A percentile compares a stretch with the other conserved stretches of the same genome.
These are phyloP conservation scores for Penicillium polonicum DNA, from an alignment of 2,329 filamentous ascomycete species.

Conservation along the genomic window DNA sequence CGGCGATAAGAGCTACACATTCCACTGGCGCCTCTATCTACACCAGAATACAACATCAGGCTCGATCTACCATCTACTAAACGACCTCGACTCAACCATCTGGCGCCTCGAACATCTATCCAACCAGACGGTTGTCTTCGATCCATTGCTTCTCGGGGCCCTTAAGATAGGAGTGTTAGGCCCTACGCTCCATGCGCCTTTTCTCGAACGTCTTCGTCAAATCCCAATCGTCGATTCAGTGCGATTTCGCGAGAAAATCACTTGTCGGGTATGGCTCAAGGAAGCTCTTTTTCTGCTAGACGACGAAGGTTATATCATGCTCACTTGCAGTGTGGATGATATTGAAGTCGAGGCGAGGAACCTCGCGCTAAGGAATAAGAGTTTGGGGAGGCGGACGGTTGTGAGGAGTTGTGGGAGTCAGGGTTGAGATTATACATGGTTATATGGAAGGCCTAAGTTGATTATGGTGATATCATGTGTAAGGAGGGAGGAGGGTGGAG, in stretches of 20 bases:
- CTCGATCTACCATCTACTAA: not conserved
- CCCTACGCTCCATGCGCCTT: not conserved
- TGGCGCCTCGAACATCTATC: not conserved
- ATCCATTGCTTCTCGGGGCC: not conserved
- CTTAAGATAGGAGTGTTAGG: not conserved
- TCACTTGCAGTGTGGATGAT: not conserved
- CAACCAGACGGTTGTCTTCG: not conserved
- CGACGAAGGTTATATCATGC: conserved; percentile 1
- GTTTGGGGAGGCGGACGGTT: not conserved
- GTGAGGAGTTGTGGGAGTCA: not conserved
- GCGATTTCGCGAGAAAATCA: not conserved
- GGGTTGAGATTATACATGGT: not conserved
- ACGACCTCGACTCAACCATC: not conserved
- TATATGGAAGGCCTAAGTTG: not conserved
- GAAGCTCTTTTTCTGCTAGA: not conserved
- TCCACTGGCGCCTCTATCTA: not conserved
- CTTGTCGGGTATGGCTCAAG: conserved; percentile 2
- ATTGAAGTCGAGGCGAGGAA: not conserved
- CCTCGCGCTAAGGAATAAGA: not conserved
- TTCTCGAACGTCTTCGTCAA: not conserved
- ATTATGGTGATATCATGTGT: not conserved
- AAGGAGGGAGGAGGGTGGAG: not conserved
- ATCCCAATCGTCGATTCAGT: not conserved
- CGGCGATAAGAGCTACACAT: not conserved
- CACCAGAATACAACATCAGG: not conserved